A percentile compares a stretch with the other conserved stretches of the same genome.
These are phyloP conservation scores for Mycena amicta DNA, from an alignment of 768 basidiomycete species.

Conservation along the genomic window DNA sequence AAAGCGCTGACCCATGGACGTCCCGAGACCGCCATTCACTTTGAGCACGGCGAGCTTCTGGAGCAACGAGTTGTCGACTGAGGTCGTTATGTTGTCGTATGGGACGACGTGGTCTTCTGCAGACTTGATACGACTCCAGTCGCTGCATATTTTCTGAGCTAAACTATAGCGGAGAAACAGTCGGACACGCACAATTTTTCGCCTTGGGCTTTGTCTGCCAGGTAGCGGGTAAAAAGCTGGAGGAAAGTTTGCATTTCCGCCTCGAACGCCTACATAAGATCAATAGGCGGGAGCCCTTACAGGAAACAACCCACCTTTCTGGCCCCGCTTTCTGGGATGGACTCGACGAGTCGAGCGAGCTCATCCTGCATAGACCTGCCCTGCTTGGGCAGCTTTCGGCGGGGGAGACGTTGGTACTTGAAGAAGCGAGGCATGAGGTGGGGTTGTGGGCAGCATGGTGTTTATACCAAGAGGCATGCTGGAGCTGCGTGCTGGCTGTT, in stretches of 20 bases:
- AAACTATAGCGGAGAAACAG: constrained; percentile 61
- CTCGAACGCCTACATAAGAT: constrained; percentile 56
- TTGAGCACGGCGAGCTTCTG: constrained; percentile 94
- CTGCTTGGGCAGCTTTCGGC: constrained; percentile 44
- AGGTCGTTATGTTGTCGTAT: constrained; percentile 68
- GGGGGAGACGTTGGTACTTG: constrained; percentile 41
- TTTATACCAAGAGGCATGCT: constrained; percentile 4
- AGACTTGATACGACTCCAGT: constrained; percentile 87
- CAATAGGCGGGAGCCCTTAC: background rate
- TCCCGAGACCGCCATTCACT: constrained; percentile 91
- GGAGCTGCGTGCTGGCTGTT: background rate
- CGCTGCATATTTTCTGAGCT: constrained; percentile 68
- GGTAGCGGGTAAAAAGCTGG: constrained; percentile 80
- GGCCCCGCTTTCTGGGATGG: constrained; percentile 54
- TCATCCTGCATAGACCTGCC: constrained; percentile 68
- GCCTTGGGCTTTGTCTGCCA: constrained; percentile 65
- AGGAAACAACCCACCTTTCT: constrained; percentile 51
- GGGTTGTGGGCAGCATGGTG: too few species aligned
- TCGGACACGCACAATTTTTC: constrained; percentile 62
- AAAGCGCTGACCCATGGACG: constrained; percentile 71
- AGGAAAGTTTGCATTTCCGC: constrained; percentile 87
- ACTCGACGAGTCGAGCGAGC: constrained; percentile 64
- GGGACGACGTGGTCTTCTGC: constrained; percentile 82
- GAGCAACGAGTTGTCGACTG: constrained; percentile 63
- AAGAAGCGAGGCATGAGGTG: constrained; percentile 42